Evolutionary conservation across 306 rosid genomes (phyloP).

Genomic region (Quercus mongolica): DNA sequence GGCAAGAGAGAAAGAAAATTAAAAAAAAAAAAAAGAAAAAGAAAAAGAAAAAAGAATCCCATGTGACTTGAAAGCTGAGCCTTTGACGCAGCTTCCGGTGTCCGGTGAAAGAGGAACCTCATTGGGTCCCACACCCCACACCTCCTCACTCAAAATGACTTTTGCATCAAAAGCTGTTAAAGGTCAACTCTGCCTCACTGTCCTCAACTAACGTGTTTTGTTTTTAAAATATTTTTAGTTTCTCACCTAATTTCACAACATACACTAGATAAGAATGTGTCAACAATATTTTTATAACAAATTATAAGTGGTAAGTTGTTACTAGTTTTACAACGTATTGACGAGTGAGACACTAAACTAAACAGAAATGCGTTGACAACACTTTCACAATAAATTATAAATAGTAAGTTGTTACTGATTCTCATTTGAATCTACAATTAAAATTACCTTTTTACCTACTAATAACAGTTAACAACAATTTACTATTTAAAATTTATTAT

Average conservation of each 20-base stretch:
- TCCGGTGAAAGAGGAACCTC: conserved; percentile 31
- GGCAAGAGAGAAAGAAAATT: too few relatives aligned
- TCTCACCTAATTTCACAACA: fast-evolving
- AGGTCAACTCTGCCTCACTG: conserved; percentile 75
- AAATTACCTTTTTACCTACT: fast-evolving
- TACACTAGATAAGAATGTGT: fast-evolving
- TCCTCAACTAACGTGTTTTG: conserved; percentile 37
- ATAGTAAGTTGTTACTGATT: fast-evolving
- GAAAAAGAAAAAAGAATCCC: conserved; percentile 14
- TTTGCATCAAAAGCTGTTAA: conserved; percentile 59
- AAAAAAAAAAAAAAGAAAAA: too few relatives aligned
- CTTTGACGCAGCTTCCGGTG: conserved; percentile 34
- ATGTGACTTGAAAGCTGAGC: conserved; percentile 26
- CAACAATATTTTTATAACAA: fast-evolving
- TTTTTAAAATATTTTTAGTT: too few relatives aligned
- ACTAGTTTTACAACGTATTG: fast-evolving
- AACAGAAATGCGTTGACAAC: fast-evolving
- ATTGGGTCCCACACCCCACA: conserved; percentile 27
- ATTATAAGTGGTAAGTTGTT: fast-evolving
- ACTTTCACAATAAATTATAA: too few relatives aligned
- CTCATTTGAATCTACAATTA: fast-evolving
- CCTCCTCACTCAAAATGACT: conserved; percentile 31
- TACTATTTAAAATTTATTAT: fast-evolving
- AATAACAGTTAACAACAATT: fast-evolving
- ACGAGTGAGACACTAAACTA: fast-evolving